Evolutionary conservation across 2,329 filamentous ascomycete genomes (phyloP).

Genomic region (Aschersonia sp.): DNA sequence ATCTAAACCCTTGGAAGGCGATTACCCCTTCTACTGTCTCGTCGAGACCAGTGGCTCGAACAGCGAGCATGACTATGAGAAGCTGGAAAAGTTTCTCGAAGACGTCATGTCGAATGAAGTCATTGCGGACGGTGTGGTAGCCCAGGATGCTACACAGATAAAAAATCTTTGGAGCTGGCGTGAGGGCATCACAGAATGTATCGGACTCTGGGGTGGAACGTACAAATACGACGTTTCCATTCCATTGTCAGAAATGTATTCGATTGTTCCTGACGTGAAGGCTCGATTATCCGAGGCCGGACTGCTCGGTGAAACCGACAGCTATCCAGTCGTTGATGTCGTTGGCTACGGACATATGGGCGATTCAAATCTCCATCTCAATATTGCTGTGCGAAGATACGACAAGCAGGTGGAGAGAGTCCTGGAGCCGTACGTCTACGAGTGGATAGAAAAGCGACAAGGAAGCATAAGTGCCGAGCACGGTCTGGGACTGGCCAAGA

Average conservation of each 20-base stretch:
- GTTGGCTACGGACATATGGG: conserved; percentile 98
- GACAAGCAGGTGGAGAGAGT: conserved; percentile 75
- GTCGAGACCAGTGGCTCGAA: conserved; percentile 95
- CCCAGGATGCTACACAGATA: conserved; percentile 84
- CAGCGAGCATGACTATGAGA: conserved; percentile 81
- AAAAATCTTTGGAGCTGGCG: conserved; percentile 80
- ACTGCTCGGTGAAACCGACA: conserved; percentile 61
- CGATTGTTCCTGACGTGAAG: conserved; percentile 73
- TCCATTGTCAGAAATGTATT: conserved; percentile 74
- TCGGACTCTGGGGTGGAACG: conserved; percentile 82
- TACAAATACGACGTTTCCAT: conserved; percentile 99
- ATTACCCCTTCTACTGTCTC: conserved; percentile 89
- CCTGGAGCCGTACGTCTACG: conserved; percentile 91
- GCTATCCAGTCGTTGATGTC: conserved; percentile 72
- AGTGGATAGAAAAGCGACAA: conserved; percentile 80
- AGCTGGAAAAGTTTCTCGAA: conserved; percentile 81
- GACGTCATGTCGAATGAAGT: conserved; percentile 81
- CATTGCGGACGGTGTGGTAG: conserved; percentile 77
- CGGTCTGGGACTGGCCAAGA: conserved; percentile 87
- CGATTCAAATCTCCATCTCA: conserved; percentile 88
- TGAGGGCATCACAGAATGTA: conserved; percentile 79
- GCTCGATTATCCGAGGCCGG: conserved; percentile 58
- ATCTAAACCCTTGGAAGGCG: conserved; percentile 68
- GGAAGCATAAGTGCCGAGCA: conserved; percentile 97
- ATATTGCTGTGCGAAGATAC: conserved; percentile 70